Percentiles rank a stretch among this genome's conserved stretches.
phyloP scores from a whole-genome alignment of 179 eudicot genomes.

The Amaranthus tricolor region DNA sequence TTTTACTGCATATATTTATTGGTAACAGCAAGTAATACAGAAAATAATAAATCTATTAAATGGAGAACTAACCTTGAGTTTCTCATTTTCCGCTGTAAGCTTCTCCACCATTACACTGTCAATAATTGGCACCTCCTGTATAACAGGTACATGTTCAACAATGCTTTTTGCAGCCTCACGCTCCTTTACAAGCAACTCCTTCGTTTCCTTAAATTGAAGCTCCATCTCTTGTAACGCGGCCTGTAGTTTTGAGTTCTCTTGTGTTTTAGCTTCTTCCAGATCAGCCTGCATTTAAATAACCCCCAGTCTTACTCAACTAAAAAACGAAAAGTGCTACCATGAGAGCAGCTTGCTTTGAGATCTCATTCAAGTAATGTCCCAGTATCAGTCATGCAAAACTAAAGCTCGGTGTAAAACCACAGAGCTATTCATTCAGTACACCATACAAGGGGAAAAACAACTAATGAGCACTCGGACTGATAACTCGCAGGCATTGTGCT shows the following conservation, averaged over 20 bases:
- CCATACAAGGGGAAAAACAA: neutral
- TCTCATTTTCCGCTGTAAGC: constrained; percentile 76
- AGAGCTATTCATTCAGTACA: neutral
- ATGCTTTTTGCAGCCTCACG: constrained; percentile 60
- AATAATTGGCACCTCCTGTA: constrained; percentile 80
- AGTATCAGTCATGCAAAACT: neutral
- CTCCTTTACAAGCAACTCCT: constrained; percentile 69
- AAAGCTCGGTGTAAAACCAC: constrained; percentile 3
- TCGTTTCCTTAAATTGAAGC: constrained; percentile 70
- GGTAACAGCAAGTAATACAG: neutral
- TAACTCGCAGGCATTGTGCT: neutral
- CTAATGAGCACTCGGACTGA: neutral
- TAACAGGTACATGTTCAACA: constrained; percentile 59
- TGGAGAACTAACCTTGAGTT: constrained; percentile 55
- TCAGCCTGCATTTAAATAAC: constrained; percentile 57
- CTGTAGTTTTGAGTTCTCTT: constrained; percentile 76
- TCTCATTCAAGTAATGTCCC: neutral
- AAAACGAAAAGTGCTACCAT: neutral
- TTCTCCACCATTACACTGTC: constrained; percentile 62
- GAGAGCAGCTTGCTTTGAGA: neutral
- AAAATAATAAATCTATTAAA: constrained; percentile 1
- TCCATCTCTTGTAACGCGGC: constrained; percentile 71
- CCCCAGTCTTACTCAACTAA: constrained; percentile 1
- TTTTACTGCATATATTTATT: neutral
- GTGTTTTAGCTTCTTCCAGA: constrained; percentile 83